Conservation (phyloP, 2,329 filamentous ascomycete genomes). For the Sarocladiaceae sp. region DNA sequence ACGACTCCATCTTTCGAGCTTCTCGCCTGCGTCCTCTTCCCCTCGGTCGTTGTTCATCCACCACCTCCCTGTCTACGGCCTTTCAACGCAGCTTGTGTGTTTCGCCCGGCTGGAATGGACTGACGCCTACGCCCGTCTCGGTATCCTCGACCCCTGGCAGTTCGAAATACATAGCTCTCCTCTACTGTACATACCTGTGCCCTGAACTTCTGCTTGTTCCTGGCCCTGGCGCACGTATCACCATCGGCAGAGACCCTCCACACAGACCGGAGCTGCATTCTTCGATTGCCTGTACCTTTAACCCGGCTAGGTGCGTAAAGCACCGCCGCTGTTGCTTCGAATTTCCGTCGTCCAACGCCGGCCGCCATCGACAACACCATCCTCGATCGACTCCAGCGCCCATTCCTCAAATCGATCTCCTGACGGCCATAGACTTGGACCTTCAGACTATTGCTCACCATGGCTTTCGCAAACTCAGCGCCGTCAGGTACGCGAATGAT, state of each 20-base stretch:
- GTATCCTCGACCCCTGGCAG: background rate
- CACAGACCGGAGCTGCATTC: background rate
- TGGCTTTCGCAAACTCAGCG: background rate
- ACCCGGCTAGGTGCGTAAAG: too few species aligned
- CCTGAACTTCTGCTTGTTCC: background rate
- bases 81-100: background rate
- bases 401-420: background rate
- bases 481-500: background rate
- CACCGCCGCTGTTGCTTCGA: too few species aligned
- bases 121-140: constrained; percentile 2
- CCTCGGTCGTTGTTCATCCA: too few species aligned
- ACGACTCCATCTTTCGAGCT: background rate
- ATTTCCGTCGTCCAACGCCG: too few species aligned
- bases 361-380: background rate
- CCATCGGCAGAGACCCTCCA: background rate
- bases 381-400: background rate
- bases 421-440: too few species aligned
- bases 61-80: background rate
- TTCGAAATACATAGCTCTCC: background rate
- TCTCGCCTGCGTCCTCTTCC: background rate
- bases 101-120: constrained; percentile 9
- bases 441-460: background rate
- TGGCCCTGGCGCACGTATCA: constrained; percentile 1
- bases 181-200: constrained; percentile 4
- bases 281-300: too few species aligned